Evolutionary conservation across 2,329 filamentous ascomycete genomes (phyloP).

Genomic region (Arthrobotrys iridis): DNA sequence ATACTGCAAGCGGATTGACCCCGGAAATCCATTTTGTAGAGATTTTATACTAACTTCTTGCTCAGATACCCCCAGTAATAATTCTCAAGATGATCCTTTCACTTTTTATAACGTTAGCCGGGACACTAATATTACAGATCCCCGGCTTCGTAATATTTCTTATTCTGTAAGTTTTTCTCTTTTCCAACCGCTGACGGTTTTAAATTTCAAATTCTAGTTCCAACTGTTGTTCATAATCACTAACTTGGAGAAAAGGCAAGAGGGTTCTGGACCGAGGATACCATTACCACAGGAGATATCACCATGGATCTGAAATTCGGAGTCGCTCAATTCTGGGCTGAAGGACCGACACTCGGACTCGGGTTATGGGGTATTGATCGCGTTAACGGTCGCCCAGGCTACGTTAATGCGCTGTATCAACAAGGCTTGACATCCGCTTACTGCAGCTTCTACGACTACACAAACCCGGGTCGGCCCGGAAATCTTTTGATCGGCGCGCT

Average conservation of each 20-base stretch:
- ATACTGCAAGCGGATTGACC: no score
- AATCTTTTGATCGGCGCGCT: constrained; percentile 12
- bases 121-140: no score
- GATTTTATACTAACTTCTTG: no score
- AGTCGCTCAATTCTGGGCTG: constrained; percentile 11
- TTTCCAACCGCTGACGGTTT: no score
- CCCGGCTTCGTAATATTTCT: no score
- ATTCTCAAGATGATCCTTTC: no score
- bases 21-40: no score
- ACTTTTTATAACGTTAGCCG: no score
- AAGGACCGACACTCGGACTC: constrained; percentile 7
- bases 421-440: constrained; percentile 5
- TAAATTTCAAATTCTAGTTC: no score
- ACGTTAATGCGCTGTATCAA: background rate
- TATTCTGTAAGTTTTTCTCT: no score
- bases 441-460: constrained; percentile 8
- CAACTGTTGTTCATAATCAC: no score
- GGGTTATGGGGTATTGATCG: background rate
- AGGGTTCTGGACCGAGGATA: constrained; percentile 17
- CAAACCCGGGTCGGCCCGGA: background rate
- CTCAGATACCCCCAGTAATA: no score
- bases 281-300: background rate
- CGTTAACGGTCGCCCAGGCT: background rate
- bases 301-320: constrained; percentile 20
- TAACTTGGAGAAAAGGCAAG: background rate